Evolutionary conservation across 2,329 filamentous ascomycete species (phyloP), one percentile per base, ranked within the genome.

Genomic region (Colletotrichum viniferum): DNA sequence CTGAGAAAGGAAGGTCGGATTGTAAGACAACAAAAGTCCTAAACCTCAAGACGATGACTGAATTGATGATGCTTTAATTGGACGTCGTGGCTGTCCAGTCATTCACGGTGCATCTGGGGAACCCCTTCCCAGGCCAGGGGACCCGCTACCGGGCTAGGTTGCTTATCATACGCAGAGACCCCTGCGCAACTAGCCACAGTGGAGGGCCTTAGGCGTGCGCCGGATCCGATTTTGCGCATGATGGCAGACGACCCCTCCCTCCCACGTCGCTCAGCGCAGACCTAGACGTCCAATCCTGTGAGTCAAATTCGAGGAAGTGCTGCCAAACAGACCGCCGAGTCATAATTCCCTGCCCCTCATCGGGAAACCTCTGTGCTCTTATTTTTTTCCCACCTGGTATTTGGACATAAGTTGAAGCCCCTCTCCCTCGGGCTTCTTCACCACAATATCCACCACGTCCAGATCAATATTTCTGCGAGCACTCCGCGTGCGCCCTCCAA

Each of bases 401-500:
- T 75, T 74, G 62, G 61, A 76, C 71, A 61, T 55, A 63, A 76
- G 77, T 79, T 76, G 74, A 83, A 85, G 85, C 83, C 83, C 84
- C 75, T 79, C 65, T 68, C 61, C 71, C 18, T 72, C 69, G 83
- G 85, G 84, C 84, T 86, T 86, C 85, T 79, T 78, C 73, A 76
- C 79, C 78, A 79, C 78, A 78, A 78, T 77, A 82, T 79, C 82
- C 78, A 86, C 84, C 80, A 86, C 85, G 88, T 90, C 88, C 82
- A 87, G 85, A 87, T 82, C 88, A 76, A 76, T 74, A 81, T 81
- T 89, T 76, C 82, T 86, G 80, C 87, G 88, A 87, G 89, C 89
- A 85, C 88, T 92, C 82, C 86, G 88, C 82, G 89, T 90, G 90
- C 90, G 89, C 85, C 87, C 88, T 83, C 83, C 87, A 84, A 88